Percentiles rank a stretch among this genome's conserved stretches.
Conservation (phyloP, 2,329 filamentous ascomycete genomes). For the Metarhizium robertsii region DNA sequence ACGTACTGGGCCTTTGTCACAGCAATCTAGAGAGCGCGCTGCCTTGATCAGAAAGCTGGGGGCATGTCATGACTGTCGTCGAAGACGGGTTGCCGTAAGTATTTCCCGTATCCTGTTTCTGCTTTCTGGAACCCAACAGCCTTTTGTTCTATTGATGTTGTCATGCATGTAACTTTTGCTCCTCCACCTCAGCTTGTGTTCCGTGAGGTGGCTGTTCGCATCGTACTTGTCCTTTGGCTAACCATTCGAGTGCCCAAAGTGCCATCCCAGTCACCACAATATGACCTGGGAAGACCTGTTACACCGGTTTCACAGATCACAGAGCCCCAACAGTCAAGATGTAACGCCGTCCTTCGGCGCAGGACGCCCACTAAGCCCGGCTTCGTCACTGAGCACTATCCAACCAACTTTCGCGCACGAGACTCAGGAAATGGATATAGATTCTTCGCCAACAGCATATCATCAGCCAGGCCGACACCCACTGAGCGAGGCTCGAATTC, state of each 20-base stretch:
- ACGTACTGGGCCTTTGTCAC: constrained; percentile 49
- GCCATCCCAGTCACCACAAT: constrained; percentile 49
- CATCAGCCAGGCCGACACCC: constrained; percentile 28
- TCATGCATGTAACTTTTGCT: not conserved
- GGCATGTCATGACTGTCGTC: constrained; percentile 46
- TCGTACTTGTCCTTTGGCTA: not conserved
- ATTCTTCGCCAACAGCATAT: constrained; percentile 24
- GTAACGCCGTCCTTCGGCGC: constrained; percentile 32
- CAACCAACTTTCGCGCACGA: constrained; percentile 33
- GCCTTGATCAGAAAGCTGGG: constrained; percentile 51
- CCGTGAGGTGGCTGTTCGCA: not conserved
- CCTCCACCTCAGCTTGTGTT: not conserved
- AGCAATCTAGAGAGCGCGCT: constrained; percentile 48
- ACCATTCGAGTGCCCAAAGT: constrained; percentile 26
- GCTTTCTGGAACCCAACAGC: not conserved
- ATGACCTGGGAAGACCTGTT: constrained; percentile 53
- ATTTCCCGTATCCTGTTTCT: not conserved
- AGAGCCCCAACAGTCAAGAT: constrained; percentile 42
- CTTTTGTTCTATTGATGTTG: not conserved
- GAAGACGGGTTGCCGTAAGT: constrained; percentile 50
- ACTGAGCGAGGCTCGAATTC: constrained; percentile 38
- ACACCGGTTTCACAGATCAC: constrained; percentile 41
- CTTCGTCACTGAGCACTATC: constrained; percentile 26
- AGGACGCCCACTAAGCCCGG: constrained; percentile 38
- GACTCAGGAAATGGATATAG: constrained; percentile 47